Base-by-base conservation (phyloP, 2,329 filamentous ascomycete genomes). In the Fusarium fracticaudum region DNA sequence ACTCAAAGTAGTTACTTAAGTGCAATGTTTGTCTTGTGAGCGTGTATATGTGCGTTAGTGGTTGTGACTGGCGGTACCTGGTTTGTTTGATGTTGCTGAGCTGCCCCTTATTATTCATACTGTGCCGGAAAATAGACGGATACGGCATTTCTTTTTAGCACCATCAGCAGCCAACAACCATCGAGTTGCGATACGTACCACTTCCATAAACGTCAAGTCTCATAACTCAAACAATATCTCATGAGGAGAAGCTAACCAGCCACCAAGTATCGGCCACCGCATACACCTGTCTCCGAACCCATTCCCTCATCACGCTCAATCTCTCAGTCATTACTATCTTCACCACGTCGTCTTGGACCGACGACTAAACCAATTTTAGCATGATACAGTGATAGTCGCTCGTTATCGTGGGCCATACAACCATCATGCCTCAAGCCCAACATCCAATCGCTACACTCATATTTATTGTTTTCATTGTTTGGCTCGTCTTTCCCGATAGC, bases 401-500 rank as follows among this genome's bases (percentile, higher is more conserved):
- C 59, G 50, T 60, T 31, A 66, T 61, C 75, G 73, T 65, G 63
- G 76, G 76, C 75, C 79, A 83, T 35, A 12, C n/a, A 50, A 33
- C 22, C 48, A 24, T 79, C 80, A 88, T 88, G 86, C 82, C 86
- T 75, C 84, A 81, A 68, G 80, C 83, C 62, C 86, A 85, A 76
- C 86, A 87, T 62, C 81, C 80, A 54, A 77, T 78, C 55, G 80
- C 74, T 20, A 80, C 71, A 26, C 61, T 82, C 35, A 63, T 79
- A 45, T 76, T 80, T 51, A 65, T 81, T 66, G 57, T 82, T 41
- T 76, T 82, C 61, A 77, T 87, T 82, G 74, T 84, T 65, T 84
- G 83, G 83, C 74, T 83, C 44, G 66, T 84, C 43, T 80, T 84
- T 40, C 83, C 83, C 15, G 82, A 82, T 48, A 78, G 77, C 60